Conservation (phyloP, 1,284 basidiomycete species). For the Pseudozyma sp. region DNA sequence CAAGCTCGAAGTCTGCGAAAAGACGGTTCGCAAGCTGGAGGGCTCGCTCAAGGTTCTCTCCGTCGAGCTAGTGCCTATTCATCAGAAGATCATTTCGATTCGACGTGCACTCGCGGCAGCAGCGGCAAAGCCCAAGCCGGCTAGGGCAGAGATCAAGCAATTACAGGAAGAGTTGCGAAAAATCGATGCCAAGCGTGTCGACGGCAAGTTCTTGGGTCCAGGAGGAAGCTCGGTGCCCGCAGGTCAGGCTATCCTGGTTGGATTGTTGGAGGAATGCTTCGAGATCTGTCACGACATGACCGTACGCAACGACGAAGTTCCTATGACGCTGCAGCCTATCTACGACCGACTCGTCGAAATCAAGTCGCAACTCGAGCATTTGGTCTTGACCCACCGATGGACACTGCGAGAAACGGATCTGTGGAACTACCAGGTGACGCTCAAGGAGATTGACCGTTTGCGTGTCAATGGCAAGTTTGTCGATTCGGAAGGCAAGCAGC, state of each 20-base stretch:
- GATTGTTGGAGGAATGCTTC: conserved; percentile 94
- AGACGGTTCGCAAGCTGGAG: conserved; percentile 61
- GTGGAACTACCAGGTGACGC: conserved; percentile 82
- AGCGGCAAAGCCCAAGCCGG: conserved; percentile 84
- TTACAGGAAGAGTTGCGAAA: conserved; percentile 91
- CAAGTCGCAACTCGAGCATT: conserved; percentile 84
- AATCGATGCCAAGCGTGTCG: conserved; percentile 87
- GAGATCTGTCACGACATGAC: conserved; percentile 96
- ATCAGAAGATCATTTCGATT: conserved; percentile 82
- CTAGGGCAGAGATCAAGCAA: conserved; percentile 88
- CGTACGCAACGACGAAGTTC: conserved; percentile 91
- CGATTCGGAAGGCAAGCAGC: conserved; percentile 90
- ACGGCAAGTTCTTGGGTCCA: conserved; percentile 94
- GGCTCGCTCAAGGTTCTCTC: conserved; percentile 66
- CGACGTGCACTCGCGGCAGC: conserved; percentile 89
- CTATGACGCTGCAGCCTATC: conserved; percentile 87
- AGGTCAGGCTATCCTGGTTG: conserved; percentile 79
- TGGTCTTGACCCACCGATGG: conserved; percentile 96
- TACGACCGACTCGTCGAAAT: conserved; percentile 91
- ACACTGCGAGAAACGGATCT: conserved; percentile 91
- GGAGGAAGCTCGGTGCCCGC: conserved; percentile 86
- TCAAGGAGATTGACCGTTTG: conserved; percentile 98
- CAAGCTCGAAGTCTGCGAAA: conserved; percentile 86
- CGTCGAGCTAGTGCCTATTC: conserved; percentile 68
- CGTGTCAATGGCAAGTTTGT: conserved; percentile 96